Base-by-base conservation (phyloP, 371 early-diverging fungal species). In the Apophysomyces variabilis region DNA sequence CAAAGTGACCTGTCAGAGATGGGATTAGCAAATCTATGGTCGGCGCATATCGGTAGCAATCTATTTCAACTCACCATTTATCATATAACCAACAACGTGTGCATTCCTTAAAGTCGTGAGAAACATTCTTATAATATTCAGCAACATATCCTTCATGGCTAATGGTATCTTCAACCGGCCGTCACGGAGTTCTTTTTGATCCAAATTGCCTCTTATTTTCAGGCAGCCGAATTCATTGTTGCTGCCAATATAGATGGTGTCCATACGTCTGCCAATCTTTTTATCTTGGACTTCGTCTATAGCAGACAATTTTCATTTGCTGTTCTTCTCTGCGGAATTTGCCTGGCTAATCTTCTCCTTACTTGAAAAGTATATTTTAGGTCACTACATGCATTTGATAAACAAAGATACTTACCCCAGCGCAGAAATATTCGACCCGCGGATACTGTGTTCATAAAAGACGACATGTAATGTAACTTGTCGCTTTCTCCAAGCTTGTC, bases 231-330 rank as follows among this genome's bases (percentile, higher is more conserved):
- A 61, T n/a, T 65, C 69, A 8, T 46, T 12, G 37, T 60, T 36
- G 60, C 61, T 38, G 6, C 46, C 45, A 18, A 57, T 12, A 13
- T 69, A 69, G 3, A 69, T 26, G 26, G 65, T 69, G 37, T 65
- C 69, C 32, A 50, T 57, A 8, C 45, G 58, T 1, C 62, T 16
- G 21, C 65, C 65, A 41, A 65, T 64, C 36, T 64, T 69, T 13
- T 36, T 46, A 16, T 56, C 59, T 7, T 36, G 41, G 18, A 61
- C 38, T 5, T n/a, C 58, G 16, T 61, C 65, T 21, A 69, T 38
- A 7, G 69, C 69, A 1, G 69, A 64, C 4, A 64, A 14, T n/a
- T 45, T 59, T 43, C 69, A 37, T 37, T 68, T 68, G 8, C 14
- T 12, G 37, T 69, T 65, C 11, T 1, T 1, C 8, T 62, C 65